phyloP scores from a whole-genome alignment of 2,329 filamentous ascomycete genomes.

The Calonectria henricotiae region DNA sequence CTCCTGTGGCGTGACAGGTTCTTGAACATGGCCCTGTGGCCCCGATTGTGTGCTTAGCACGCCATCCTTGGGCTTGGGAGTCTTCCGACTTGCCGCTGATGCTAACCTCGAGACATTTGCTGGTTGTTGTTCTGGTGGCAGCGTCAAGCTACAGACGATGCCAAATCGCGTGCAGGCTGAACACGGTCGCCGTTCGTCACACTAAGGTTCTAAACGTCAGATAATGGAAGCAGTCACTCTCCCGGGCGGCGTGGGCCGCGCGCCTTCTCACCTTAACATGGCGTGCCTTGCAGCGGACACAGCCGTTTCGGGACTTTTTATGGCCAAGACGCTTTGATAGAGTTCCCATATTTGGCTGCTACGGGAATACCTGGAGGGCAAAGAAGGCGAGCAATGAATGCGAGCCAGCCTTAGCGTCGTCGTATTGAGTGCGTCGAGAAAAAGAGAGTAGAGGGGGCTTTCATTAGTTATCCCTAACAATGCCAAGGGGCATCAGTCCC shows the following conservation, averaged over 20 bases:
- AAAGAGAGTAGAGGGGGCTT: slow-evolving; percentile 5
- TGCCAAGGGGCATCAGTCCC: background rate
- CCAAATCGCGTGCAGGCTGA: slow-evolving; percentile 40
- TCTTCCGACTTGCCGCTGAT: background rate
- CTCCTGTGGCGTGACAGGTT: slow-evolving; percentile 9
- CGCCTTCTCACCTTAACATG: slow-evolving; percentile 41
- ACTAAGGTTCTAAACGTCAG: slow-evolving; percentile 32
- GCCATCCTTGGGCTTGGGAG: background rate
- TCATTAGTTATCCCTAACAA: background rate
- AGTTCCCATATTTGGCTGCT: slow-evolving; percentile 9
- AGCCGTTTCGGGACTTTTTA: slow-evolving; percentile 41
- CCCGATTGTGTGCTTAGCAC: background rate
- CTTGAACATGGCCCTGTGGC: background rate
- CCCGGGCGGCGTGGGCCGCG: background rate
- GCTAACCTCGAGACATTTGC: background rate
- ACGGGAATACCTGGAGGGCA: background rate
- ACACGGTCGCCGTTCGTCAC: slow-evolving; percentile 42
- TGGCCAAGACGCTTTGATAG: slow-evolving; percentile 37
- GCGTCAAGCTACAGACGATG: slow-evolving; percentile 38
- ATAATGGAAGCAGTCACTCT: background rate
- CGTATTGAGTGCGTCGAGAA: slow-evolving; percentile 13
- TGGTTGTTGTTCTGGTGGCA: slow-evolving; percentile 10
- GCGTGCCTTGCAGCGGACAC: slow-evolving; percentile 41
- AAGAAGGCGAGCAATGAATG: slow-evolving; percentile 10
- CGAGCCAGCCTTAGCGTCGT: slow-evolving; percentile 10